phyloP scores from a whole-genome alignment of 306 rosid species.

The Elaeagnus macrophylla region DNA sequence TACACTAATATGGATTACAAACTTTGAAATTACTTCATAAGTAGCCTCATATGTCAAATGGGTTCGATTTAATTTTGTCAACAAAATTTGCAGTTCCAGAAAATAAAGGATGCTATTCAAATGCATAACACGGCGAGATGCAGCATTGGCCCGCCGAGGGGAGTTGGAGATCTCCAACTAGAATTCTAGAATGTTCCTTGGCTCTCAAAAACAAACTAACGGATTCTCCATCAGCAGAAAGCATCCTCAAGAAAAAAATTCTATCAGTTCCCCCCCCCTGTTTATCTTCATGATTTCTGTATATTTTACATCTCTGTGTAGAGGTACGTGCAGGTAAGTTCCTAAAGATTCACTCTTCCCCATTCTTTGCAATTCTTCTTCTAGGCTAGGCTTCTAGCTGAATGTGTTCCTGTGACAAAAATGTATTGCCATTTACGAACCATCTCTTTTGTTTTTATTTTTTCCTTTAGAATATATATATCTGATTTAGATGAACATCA shows the following conservation, averaged over 20 bases:
- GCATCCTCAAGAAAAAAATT: slow-evolving; percentile 6
- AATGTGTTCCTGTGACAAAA: no score
- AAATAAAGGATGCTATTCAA: slow-evolving; percentile 80
- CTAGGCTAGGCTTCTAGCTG: slow-evolving; percentile 19
- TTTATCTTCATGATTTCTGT: slow-evolving; percentile 34
- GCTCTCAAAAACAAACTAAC: slow-evolving; percentile 43
- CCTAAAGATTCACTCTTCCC: slow-evolving; percentile 20
- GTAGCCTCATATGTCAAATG: neutral
- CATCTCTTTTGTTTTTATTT: no score
- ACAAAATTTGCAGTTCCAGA: slow-evolving; percentile 63
- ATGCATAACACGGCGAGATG: slow-evolving; percentile 89
- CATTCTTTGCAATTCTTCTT: slow-evolving; percentile 49
- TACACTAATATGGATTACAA: no score
- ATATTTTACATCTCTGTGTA: slow-evolving; percentile 24
- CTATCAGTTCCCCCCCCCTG: slow-evolving; percentile 22
- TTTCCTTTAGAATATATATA: no score
- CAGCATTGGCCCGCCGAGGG: slow-evolving; percentile 89
- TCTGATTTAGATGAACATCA: no score
- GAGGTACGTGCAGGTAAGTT: slow-evolving; percentile 19
- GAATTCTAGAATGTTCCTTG: slow-evolving; percentile 45
- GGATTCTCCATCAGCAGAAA: slow-evolving; percentile 40
- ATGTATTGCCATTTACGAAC: no score
- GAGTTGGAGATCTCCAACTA: slow-evolving; percentile 52
- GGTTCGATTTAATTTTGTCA: slow-evolving; percentile 12
- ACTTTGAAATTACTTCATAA: no score